A percentile compares a stretch with the other conserved stretches of the same genome.
These are phyloP conservation scores for Phaeosphaeria sp. DNA, from an alignment of 2,329 filamentous ascomycete species.

Conservation along the genomic window DNA sequence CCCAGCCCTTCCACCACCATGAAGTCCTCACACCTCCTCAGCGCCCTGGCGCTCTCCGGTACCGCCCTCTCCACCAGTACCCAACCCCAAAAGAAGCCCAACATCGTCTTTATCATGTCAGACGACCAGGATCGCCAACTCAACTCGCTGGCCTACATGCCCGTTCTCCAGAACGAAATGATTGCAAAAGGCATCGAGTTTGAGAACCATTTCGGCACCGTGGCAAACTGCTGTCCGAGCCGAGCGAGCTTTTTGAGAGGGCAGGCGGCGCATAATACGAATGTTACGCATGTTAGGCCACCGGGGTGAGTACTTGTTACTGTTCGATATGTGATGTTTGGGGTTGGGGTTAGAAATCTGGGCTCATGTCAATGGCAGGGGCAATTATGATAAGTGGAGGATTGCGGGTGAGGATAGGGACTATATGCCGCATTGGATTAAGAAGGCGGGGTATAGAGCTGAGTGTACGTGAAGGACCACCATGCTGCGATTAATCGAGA, in stretches of 20 bases:
- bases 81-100: conserved; percentile 43
- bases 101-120: conserved; percentile 71
- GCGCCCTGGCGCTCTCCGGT: neutral
- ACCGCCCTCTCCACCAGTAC: neutral
- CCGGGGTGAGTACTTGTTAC: neutral
- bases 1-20: neutral
- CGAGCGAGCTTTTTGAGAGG: neutral
- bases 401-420: neutral
- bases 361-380: neutral
- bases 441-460: neutral
- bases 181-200: conserved; percentile 66
- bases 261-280: neutral
- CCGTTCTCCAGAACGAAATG: conserved; percentile 63
- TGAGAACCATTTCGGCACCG: conserved; percentile 70
- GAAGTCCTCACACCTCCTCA: neutral
- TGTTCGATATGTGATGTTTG: neutral
- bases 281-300: neutral
- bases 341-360: neutral
- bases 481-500: neutral
- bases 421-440: neutral
- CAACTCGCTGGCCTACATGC: conserved; percentile 68
- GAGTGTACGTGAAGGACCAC: neutral
- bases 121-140: conserved; percentile 72
- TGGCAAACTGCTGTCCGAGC: conserved; percentile 70
- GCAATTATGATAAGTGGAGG: neutral